Conservation (phyloP, 179 eudicot genomes). For the Patellifolia procumbens region DNA sequence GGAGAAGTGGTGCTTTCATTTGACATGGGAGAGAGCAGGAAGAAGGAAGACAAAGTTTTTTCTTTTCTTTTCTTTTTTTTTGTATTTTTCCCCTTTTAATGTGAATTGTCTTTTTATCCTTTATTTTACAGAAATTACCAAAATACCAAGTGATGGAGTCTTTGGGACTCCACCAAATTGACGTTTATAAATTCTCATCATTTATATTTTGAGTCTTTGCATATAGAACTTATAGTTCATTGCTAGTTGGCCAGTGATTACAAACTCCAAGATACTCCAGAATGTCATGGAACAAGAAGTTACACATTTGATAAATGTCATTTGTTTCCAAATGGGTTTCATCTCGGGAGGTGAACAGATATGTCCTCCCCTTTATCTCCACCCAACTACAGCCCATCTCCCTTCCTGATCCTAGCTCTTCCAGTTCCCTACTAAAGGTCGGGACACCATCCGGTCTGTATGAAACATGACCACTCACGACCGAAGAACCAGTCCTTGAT, state of each 20-base stretch:
- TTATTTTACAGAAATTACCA: too few relatives aligned
- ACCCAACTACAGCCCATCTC: conserved; percentile 43
- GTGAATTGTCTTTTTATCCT: too few relatives aligned
- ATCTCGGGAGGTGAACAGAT: conserved; percentile 27
- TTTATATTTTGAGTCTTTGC: too few relatives aligned
- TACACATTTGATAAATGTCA: conserved; percentile 22
- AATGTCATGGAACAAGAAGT: conserved; percentile 23
- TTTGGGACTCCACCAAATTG: too few relatives aligned
- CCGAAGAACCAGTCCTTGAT: conserved; percentile 27
- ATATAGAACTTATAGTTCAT: neutral
- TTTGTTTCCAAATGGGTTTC: conserved; percentile 27
- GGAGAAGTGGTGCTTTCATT: too few relatives aligned
- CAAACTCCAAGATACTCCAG: conserved; percentile 7
- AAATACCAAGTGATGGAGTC: too few relatives aligned
- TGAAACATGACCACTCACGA: conserved; percentile 19
- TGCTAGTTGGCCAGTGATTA: neutral
- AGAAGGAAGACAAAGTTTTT: too few relatives aligned
- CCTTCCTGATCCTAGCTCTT: conserved; percentile 22
- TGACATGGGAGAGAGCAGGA: too few relatives aligned
- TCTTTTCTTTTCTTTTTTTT: too few relatives aligned
- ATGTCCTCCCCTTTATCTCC: conserved; percentile 30
- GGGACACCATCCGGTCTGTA: conserved; percentile 21
- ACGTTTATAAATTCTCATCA: too few relatives aligned
- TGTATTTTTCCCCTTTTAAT: too few relatives aligned
- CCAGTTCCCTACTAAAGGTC: conserved; percentile 22